These are phyloP conservation scores for Colletotrichum costaricense DNA, from an alignment of 2,329 filamentous ascomycete genomes.

Conservation along the genomic window DNA sequence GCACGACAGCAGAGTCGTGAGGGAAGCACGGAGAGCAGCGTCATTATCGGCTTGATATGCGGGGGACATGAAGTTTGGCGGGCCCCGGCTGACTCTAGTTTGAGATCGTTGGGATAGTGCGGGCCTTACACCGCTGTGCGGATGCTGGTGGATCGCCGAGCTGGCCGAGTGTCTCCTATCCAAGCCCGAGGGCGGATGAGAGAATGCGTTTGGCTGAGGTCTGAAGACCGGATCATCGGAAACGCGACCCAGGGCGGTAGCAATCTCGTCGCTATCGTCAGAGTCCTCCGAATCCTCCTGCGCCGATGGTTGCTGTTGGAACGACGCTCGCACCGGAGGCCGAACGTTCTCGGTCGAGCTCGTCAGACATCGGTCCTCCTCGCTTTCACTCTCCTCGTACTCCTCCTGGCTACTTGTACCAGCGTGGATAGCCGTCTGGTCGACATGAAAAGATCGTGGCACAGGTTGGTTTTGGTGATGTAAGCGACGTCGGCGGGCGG, in stretches of 20 bases:
- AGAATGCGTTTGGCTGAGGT: slow-evolving; percentile 92
- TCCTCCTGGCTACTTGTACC: slow-evolving; percentile 87
- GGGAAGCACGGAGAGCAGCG: slow-evolving; percentile 87
- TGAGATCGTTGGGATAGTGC: slow-evolving; percentile 61
- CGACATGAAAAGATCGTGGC: slow-evolving; percentile 48
- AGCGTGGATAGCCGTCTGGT: slow-evolving; percentile 53
- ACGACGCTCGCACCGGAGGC: slow-evolving; percentile 42
- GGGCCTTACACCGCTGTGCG: slow-evolving; percentile 62
- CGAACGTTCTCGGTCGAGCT: slow-evolving; percentile 68
- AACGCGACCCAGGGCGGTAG: slow-evolving; percentile 79
- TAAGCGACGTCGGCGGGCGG: slow-evolving; percentile 67
- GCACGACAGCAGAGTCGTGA: slow-evolving; percentile 96
- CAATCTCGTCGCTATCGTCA: slow-evolving; percentile 76
- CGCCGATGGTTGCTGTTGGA: slow-evolving; percentile 42
- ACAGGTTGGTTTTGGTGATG: slow-evolving; percentile 46
- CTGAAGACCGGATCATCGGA: slow-evolving; percentile 73
- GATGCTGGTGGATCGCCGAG: slow-evolving; percentile 60
- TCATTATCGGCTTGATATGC: slow-evolving; percentile 89
- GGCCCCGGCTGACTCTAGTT: slow-evolving; percentile 56
- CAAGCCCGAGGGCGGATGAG: slow-evolving; percentile 75
- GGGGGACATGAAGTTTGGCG: slow-evolving; percentile 76
- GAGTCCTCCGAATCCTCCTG: slow-evolving; percentile 60
- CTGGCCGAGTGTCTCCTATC: slow-evolving; percentile 62
- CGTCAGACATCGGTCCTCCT: slow-evolving; percentile 77
- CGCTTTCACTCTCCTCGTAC: slow-evolving; percentile 92